Base-by-base conservation (phyloP, 2,329 filamentous ascomycete species). In the Sporothrix protearum region DNA sequence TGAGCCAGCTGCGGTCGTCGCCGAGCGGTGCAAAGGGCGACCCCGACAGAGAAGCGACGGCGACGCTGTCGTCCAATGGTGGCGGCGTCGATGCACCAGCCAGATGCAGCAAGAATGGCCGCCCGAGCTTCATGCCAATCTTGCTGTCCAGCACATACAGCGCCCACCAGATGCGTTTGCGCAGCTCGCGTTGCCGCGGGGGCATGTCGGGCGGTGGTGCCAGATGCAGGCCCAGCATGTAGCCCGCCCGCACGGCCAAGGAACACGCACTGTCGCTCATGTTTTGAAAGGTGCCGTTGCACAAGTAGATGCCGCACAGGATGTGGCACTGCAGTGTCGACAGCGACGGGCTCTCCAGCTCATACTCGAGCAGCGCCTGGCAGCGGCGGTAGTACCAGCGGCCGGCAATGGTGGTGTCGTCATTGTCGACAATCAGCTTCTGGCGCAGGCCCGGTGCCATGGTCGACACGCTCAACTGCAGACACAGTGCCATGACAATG, bases 401-500 rank as follows among this genome's bases (percentile, higher is more conserved):
- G 22, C 81, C 81, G 1, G 80, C 79, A 51, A 80, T 77, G 6
- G 74, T 80, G 14, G 79, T 74, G 73, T 82, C 79, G 49, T 66
- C 57, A 12, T 63, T 55, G 66, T 68, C 66, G 2, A 55, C 66
- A 33, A 68, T 68, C 19, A 68, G 33, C 49, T 68, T 68, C 16
- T 68, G 47, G n/a, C 66, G 66, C 49, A 68, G 55, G 12, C 47
- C 66, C 0, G 66, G 66, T 2, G 30, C 42, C 25, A 49, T 69
- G 19, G 63, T 67, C 7, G 64, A 71, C 45, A 81, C 76, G 22
- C 80, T 79, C 36, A 81, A 80, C 74, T 84, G 83, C 79, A 85
- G 83, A 69, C 80, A 82, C 8, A 84, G 72, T 0, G 83, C 83
- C 30, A 85, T 76, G 16, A 84, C 76, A 39, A 84, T 84, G 68